Percentiles rank a stretch among this genome's conserved stretches.
Evolutionary conservation across 768 basidiomycete genomes (phyloP).

Genomic region (Pisolithus sp.): DNA sequence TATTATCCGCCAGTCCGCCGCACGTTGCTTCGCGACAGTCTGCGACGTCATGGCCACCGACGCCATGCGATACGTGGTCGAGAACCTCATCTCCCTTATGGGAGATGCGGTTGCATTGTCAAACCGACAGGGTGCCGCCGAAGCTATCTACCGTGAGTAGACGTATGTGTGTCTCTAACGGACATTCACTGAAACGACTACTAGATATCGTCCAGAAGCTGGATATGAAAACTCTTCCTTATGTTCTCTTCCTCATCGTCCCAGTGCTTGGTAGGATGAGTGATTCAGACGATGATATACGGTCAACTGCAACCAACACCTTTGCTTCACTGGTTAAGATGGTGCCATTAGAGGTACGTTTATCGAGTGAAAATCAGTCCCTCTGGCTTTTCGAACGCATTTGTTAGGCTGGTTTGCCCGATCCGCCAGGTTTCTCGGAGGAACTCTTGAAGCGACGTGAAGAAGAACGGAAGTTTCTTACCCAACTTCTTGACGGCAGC

Average conservation of each 20-base stretch:
- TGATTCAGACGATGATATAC: constrained; percentile 85
- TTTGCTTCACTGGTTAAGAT: constrained; percentile 97
- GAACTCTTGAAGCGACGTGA: constrained; percentile 83
- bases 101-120: constrained; percentile 68
- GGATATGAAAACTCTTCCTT: constrained; percentile 91
- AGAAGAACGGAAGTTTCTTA: constrained; percentile 84
- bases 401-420: constrained; percentile 85
- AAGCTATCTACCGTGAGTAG: constrained; percentile 85
- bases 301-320: constrained; percentile 92
- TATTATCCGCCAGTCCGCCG: constrained; percentile 83
- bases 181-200: constrained; percentile 8
- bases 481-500: constrained; percentile 88
- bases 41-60: constrained; percentile 81
- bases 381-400: not conserved
- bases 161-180: not conserved
- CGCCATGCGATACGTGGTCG: constrained; percentile 87
- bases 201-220: constrained; percentile 87
- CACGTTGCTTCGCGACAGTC: constrained; percentile 80
- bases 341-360: constrained; percentile 87
- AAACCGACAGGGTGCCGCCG: constrained; percentile 85
- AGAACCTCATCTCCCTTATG: constrained; percentile 72
- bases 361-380: not conserved
- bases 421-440: constrained; percentile 86
- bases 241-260: constrained; percentile 94
- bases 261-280: constrained; percentile 97